Evolutionary conservation across 2,329 filamentous ascomycete genomes (phyloP), one percentile per base, ranked within the genome.

Genomic region (Chaetoscypha palmicola): DNA sequence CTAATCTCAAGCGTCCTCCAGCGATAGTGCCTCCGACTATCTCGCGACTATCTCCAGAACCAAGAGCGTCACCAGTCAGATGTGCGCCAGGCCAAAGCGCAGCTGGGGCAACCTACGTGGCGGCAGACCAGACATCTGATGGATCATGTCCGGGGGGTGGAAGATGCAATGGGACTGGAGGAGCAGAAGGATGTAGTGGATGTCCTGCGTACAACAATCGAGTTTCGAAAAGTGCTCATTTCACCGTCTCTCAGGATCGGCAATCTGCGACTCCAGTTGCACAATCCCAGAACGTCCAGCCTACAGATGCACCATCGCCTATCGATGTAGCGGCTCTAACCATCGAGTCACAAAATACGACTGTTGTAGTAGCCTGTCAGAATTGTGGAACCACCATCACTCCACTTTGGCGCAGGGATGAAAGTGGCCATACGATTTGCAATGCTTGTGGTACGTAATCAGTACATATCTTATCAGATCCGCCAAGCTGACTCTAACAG

Each of bases 171-270:
- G 92, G 92, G 37, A 97, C 92, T 17, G 92, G 92, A 34, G 92
- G 92, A 41, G 89, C 92, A 23, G 87, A 94, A 61, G 91, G 89
- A 16, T 98, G 92, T 64, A 89, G 87, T 62, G 92, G 92, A 10
- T 98, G 92, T 61, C 92, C 92, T 26, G 92, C 92, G 2, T 98
- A 87, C 71, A 98, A 98, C 72, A 98, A 98, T 61, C 80, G 92
- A 41, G 81, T 97, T 30, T 86, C 91, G 24, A 97, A 96, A 64
- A 86, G 79, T 36, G 84, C 86, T 14, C 83, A 85, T 62, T 77
- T 85, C 53, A 81, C 71, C 43, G 69, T 80, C 42, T 70, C 53
- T 9, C 57, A 58, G 40, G 56, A 57, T 41, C 49, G 45, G 31
- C 48, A 51, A 54, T 38, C 45, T 16, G 32, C 49, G 14, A 40